phyloP scores from a whole-genome alignment of 495 filamentous ascomycete species.

The Neurospora intermedia region DNA sequence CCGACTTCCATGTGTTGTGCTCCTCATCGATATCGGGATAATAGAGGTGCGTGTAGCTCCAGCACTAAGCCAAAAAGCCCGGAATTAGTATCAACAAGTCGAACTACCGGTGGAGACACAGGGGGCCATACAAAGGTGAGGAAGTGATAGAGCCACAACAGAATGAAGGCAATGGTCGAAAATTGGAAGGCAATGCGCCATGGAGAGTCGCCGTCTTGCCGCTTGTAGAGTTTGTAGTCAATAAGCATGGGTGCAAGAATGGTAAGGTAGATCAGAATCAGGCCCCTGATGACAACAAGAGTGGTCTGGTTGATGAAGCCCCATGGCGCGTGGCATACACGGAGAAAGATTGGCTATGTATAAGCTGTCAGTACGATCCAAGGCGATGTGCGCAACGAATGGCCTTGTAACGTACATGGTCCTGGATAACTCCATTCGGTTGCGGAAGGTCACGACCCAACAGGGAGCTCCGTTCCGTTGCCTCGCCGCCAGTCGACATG shows the following conservation, averaged over 20 bases:
- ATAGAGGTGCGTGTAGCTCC: constrained; percentile 40
- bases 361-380: constrained; percentile 6
- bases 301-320: constrained; percentile 28
- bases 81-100: background rate
- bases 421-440: constrained; percentile 9
- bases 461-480: background rate
- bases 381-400: background rate
- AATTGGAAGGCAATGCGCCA: constrained; percentile 39
- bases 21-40: constrained; percentile 27
- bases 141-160: constrained; percentile 35
- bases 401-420: constrained; percentile 20
- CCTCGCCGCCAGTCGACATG: background rate
- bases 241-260: constrained; percentile 26
- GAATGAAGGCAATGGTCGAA: constrained; percentile 30
- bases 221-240: constrained; percentile 28
- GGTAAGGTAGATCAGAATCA: constrained; percentile 35
- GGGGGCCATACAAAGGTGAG: constrained; percentile 27
- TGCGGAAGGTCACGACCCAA: background rate
- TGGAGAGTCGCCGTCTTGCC: constrained; percentile 16
- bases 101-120: background rate
- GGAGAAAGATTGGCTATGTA: constrained; percentile 35
- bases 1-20: constrained; percentile 12
- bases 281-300: constrained; percentile 28
- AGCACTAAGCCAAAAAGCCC: constrained; percentile 15
- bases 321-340: constrained; percentile 44